These are phyloP conservation scores for Nadsonia commutata DNA, from an alignment of 1,139 yeast species.

Conservation along the genomic window DNA sequence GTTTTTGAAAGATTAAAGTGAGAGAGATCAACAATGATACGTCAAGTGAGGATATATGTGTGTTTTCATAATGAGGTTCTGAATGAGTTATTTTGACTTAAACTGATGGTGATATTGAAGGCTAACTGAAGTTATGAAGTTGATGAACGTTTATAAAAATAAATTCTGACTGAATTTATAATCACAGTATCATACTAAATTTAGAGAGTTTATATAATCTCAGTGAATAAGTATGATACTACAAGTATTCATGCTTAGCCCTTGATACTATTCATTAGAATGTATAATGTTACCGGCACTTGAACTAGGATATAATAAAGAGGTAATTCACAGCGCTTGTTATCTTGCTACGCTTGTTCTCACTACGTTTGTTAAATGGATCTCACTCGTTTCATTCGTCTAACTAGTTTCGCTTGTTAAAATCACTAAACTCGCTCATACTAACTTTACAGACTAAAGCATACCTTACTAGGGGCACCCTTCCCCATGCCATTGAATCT, in stretches of 20 bases:
- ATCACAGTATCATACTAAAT: no score
- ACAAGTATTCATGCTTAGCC: no score
- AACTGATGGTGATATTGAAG: not conserved
- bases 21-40: not conserved
- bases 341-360: not conserved
- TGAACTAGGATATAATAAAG: not conserved
- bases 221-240: no score
- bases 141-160: no score
- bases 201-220: no score
- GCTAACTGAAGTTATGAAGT: no score
- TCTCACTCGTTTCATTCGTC: no score
- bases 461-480: conserved; percentile 49
- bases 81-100: not conserved
- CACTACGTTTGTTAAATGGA: no score
- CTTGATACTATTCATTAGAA: no score
- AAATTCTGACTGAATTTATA: no score
- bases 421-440: not conserved
- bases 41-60: not conserved
- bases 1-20: not conserved
- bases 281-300: not conserved
- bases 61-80: not conserved
- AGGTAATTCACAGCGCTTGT: not conserved
- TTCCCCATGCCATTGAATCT: conserved; percentile 69
- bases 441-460: conserved; percentile 35
- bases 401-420: no score